Percentiles rank a stretch among this genome's conserved stretches.
phyloP scores from a whole-genome alignment of 805 yeast species.

The Clavispora vitiphila region DNA sequence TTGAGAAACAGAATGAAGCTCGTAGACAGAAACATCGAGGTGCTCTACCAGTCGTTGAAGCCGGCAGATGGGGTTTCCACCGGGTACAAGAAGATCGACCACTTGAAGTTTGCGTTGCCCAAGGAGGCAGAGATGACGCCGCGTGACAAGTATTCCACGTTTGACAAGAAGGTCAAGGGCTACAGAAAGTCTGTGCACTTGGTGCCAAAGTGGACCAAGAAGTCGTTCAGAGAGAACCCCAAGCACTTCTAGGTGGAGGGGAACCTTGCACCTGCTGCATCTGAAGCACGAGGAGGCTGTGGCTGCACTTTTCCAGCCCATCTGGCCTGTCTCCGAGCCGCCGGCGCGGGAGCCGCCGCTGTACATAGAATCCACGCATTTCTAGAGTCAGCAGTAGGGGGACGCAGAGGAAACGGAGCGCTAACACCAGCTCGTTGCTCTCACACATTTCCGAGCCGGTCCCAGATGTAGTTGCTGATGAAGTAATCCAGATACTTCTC shows the following conservation, averaged over 20 bases:
- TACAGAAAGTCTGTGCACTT: constrained; percentile 87
- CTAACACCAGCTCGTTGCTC: too few relatives aligned
- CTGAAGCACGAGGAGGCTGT: too few relatives aligned
- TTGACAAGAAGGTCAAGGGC: constrained; percentile 64
- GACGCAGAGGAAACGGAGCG: too few relatives aligned
- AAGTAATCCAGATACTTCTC: constrained; percentile 60
- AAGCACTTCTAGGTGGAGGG: constrained; percentile 55
- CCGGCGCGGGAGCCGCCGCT: too few relatives aligned
- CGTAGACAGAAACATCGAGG: constrained; percentile 76
- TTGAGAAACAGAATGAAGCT: constrained; percentile 76
- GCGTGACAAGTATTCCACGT: constrained; percentile 82
- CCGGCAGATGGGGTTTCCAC: constrained; percentile 28
- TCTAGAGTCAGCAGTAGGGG: too few relatives aligned
- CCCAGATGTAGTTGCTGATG: constrained; percentile 77
- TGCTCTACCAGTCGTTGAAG: constrained; percentile 42
- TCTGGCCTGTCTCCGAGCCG: too few relatives aligned
- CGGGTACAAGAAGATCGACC: constrained; percentile 33
- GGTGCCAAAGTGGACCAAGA: constrained; percentile 89
- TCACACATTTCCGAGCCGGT: constrained; percentile 33
- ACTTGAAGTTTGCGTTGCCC: constrained; percentile 49
- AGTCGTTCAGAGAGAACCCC: constrained; percentile 77
- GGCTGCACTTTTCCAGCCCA: too few relatives aligned
- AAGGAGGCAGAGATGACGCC: constrained; percentile 77
- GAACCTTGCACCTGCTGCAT: too few relatives aligned
- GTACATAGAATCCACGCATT: not conserved